Evolutionary conservation across 768 basidiomycete species (phyloP), one percentile per base, ranked within the genome.

Genomic region (Suillus hirtellus): DNA sequence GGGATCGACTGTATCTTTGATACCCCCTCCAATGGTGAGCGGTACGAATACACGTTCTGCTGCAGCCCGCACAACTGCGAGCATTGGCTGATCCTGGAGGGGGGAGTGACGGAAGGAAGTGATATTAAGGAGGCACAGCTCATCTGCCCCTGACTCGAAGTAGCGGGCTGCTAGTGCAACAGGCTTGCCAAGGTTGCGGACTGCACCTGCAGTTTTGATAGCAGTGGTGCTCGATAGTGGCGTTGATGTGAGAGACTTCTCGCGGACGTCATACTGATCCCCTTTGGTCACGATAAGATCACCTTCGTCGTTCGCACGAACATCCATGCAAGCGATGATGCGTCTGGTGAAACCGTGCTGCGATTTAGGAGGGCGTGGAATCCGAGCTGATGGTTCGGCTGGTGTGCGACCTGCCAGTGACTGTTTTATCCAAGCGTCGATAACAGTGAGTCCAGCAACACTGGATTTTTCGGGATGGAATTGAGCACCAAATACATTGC

Each of bases 381-480:
- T 68, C 46, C 79, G 81, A 8, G 65, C 68, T 14, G 78, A 69
- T 31, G 80, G 75, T 7, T 77, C 76, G 0, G 75, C 64, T 40
- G 69, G 67, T 58, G 76, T 69, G 67, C 78, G 80, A 15, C 76
- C 78, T 21, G 77, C 69, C 53, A 79, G 78, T 27, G 88, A 81
- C 64, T 80, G 80, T 58, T 81, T 80, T 49, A 99, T 80, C 97
- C 97, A 99, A 27, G 85, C 78, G 63, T 86, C 83, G 52, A 99
- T 80, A 46, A 98, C 82, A 34, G 82, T 80, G 35, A 99, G 84
- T 15, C 97, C 97, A 0, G 95, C 92, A 37, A 79, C 76, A 21
- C 97, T 96, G 0, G 94, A 96, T 77, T 99, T 99, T 78, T 99
- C 97, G 21, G 97, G 97, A 76, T 99, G 97, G 77, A 98, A 99